A percentile compares a stretch with the other conserved stretches of the same genome.
Conservation (phyloP, 2,329 filamentous ascomycete genomes). For the Colletotrichum trifolii region DNA sequence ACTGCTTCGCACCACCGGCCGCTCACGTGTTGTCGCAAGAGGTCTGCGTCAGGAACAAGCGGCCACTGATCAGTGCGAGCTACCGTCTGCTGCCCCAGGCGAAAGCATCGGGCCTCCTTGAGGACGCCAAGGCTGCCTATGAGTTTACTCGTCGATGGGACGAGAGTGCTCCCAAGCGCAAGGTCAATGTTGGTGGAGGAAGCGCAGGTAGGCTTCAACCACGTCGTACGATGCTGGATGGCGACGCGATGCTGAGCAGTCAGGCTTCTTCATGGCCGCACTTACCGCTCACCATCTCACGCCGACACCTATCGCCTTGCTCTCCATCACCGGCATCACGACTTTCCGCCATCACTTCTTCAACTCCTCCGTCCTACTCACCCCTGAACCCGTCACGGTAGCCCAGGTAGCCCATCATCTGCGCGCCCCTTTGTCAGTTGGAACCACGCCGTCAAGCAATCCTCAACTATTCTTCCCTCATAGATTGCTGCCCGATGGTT, state of each 20-base stretch:
- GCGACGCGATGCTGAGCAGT: background rate
- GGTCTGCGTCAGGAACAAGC: constrained; percentile 46
- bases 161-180: constrained; percentile 31
- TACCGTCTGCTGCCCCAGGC: constrained; percentile 50
- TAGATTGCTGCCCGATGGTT: constrained; percentile 42
- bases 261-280: constrained; percentile 46
- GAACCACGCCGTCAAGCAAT: constrained; percentile 36
- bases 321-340: constrained; percentile 49
- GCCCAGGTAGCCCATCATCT: constrained; percentile 41
- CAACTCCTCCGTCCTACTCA: constrained; percentile 46
- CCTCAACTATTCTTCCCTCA: constrained; percentile 41
- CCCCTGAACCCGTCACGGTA: constrained; percentile 42
- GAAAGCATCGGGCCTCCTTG: constrained; percentile 41
- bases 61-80: constrained; percentile 48
- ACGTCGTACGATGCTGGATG: background rate
- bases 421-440: constrained; percentile 40
- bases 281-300: constrained; percentile 44
- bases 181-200: constrained; percentile 47
- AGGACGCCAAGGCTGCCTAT: constrained; percentile 47
- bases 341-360: constrained; percentile 51
- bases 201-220: constrained; percentile 44
- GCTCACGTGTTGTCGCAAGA: constrained; percentile 16
- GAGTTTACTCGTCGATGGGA: constrained; percentile 43
- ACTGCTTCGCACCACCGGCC: background rate
- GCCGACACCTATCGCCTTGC: constrained; percentile 45